Base-by-base conservation (phyloP, 2,329 filamentous ascomycete species). In the Ophiocordyceps sinensis region DNA sequence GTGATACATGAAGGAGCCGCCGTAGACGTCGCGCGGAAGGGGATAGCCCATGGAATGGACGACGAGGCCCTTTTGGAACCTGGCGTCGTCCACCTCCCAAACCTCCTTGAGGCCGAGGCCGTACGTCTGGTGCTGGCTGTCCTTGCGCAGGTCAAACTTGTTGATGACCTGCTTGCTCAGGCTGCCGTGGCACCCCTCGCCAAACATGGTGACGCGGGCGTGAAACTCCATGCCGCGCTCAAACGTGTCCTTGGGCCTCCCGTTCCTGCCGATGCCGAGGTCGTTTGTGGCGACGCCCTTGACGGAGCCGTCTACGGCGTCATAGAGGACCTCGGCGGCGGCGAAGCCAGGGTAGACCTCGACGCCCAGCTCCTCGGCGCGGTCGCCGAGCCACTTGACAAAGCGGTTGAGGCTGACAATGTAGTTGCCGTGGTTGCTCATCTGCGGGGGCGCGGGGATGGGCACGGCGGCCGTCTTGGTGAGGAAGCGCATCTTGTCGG, bases 211-310 rank as follows among this genome's bases (percentile, higher is more conserved):
- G 39, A 91, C 80, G 43, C 83, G 73, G 7, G 91, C 89, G 56
- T 94, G 87, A 59, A 98, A 98, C 64, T 94, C 91, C 91, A 98
- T 98, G 45, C 91, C 91, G 45, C 91, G 76, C 69, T 96, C 88
- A 55, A 95, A 98, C 7, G 73, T 80, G 42, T 91, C 83, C 67
- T 94, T 95, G 30, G 88, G 77, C 59, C 82, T 82, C 32, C 89
- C 89, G 52, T 83, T 75, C 41, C 87, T 75, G 10, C 73, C 79
- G 44, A 98, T 75, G 32, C 91, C 91, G 19, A 95, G 67, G 55
- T 98, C 91, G 55, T 96, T 96, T 37, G 91, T 98, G 15, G 91
- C 91, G 34, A 98, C 89, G 49, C 91, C 91, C 61, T 80, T 81
- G 40, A 98, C 91, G 1, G 85, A 85, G 3, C 89, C 89, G 57